Conservation (phyloP, 768 basidiomycete genomes). For the Amanita pseudoporphyria region DNA sequence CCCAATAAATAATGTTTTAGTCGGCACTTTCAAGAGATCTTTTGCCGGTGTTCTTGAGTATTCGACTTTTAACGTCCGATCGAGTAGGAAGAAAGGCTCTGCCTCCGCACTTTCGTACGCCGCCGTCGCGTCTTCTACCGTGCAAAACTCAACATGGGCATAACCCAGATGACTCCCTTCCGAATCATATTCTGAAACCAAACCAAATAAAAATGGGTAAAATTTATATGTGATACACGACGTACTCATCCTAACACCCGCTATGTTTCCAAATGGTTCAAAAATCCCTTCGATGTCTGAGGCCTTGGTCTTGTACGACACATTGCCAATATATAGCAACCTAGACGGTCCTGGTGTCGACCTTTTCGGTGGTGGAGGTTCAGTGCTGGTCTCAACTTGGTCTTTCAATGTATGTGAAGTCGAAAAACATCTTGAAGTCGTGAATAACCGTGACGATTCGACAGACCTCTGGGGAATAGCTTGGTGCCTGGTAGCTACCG, state of each 20-base stretch:
- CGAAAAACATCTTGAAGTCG: background rate
- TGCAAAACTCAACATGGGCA: conserved; percentile 35
- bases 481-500: background rate
- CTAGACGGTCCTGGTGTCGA: conserved; percentile 17
- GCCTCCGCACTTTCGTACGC: conserved; percentile 25
- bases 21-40: too few species aligned
- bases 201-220: background rate
- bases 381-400: background rate
- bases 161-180: conserved; percentile 33
- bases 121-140: conserved; percentile 24
- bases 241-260: conserved; percentile 31
- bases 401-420: background rate
- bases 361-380: background rate
- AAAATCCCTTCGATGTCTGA: conserved; percentile 32
- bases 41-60: conserved; percentile 19
- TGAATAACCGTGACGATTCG: background rate
- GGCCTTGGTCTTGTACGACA: conserved; percentile 38
- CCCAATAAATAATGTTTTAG: conserved; percentile 31
- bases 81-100: conserved; percentile 40
- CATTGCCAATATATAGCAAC: conserved; percentile 38
- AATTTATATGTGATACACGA: conserved; percentile 15
- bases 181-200: background rate
- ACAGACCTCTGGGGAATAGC: background rate
- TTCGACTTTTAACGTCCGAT: conserved; percentile 34
- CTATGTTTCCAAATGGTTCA: conserved; percentile 32